These are phyloP conservation scores for Hypoxylon sp. DNA, from an alignment of 2,329 filamentous ascomycete genomes.

Conservation along the genomic window DNA sequence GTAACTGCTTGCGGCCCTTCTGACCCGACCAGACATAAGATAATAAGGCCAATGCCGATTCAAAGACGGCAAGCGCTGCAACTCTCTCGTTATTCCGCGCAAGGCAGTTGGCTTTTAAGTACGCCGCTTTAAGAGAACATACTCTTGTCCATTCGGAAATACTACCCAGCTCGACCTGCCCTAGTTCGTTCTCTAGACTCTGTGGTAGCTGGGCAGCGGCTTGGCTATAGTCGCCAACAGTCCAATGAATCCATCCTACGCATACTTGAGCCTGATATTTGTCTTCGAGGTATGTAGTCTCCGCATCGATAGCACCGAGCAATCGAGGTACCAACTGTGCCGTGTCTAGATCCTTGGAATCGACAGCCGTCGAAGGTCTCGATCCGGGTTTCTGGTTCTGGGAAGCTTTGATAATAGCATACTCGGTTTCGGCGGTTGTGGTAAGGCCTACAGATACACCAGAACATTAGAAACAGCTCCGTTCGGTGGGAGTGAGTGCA, in stretches of 20 bases:
- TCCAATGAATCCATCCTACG: constrained; percentile 88
- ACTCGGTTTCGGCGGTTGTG: constrained; percentile 78
- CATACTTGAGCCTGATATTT: constrained; percentile 86
- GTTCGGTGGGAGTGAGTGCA: constrained; percentile 28
- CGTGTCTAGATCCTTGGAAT: constrained; percentile 63
- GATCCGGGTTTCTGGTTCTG: constrained; percentile 58
- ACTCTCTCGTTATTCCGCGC: constrained; percentile 63
- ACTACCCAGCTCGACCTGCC: constrained; percentile 67
- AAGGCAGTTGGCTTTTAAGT: constrained; percentile 79
- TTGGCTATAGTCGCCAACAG: constrained; percentile 76
- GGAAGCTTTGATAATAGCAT: constrained; percentile 72
- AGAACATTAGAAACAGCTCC: constrained; percentile 35
- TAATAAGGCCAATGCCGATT: constrained; percentile 76
- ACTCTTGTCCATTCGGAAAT: constrained; percentile 84
- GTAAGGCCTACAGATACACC: constrained; percentile 71
- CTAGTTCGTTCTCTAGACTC: constrained; percentile 70
- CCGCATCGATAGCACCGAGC: constrained; percentile 70
- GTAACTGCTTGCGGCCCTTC: constrained; percentile 74
- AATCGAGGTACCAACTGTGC: constrained; percentile 66
- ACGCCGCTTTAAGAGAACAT: constrained; percentile 83
- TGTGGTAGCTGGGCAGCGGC: constrained; percentile 75
- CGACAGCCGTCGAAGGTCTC: constrained; percentile 61
- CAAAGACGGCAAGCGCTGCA: constrained; percentile 77
- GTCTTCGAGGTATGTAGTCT: constrained; percentile 69
- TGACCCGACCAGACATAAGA: constrained; percentile 66